A percentile compares a stretch with the other conserved stretches of the same genome.
Evolutionary conservation across 2,329 filamentous ascomycete genomes (phyloP).

Genomic region (Claviceps maximensis): DNA sequence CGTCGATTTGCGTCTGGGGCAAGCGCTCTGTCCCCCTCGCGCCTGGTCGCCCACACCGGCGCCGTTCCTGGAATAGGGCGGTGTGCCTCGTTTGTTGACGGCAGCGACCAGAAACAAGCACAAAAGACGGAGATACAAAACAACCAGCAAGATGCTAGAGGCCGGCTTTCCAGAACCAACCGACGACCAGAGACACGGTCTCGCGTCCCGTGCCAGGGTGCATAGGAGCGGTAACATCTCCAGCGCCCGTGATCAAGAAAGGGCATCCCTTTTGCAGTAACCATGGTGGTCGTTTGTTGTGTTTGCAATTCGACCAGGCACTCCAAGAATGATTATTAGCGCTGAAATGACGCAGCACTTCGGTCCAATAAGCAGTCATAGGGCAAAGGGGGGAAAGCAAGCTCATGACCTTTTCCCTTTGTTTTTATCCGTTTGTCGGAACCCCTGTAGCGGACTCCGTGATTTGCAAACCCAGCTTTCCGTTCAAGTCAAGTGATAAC

Average conservation of each 20-base stretch:
- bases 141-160: neutral
- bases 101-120: no score
- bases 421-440: neutral
- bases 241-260: neutral
- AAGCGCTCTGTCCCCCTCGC: neutral
- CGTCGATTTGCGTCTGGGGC: neutral
- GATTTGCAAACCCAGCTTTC: neutral
- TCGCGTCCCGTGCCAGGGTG: neutral
- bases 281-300: neutral
- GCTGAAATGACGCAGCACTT: neutral
- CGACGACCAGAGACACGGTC: neutral
- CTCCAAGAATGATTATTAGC: neutral
- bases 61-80: neutral
- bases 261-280: neutral
- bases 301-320: neutral
- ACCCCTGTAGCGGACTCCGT: neutral
- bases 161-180: neutral
- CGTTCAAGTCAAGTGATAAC: neutral
- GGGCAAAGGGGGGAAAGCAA: neutral
- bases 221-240: neutral
- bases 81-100: neutral
- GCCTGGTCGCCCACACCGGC: neutral
- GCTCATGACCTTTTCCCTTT: neutral
- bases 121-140: neutral
- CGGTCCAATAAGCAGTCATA: neutral